Conservation (phyloP, 805 yeast genomes). For the Yamadazyma kitorensis region DNA sequence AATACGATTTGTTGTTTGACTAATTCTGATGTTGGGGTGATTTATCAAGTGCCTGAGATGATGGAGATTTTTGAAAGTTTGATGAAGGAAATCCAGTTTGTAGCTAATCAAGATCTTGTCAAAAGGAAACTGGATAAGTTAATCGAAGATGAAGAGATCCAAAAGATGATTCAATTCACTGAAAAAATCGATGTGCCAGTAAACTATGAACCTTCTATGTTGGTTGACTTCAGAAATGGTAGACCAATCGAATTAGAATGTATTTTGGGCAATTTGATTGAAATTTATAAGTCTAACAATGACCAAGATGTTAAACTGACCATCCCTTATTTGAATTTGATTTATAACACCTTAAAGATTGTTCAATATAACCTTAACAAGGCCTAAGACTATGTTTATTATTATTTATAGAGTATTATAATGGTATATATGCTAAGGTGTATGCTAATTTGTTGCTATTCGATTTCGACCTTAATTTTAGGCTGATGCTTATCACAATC, state of each 20-base stretch:
- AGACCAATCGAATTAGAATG: conserved; percentile 38
- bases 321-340: conserved; percentile 51
- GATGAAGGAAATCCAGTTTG: conserved; percentile 19
- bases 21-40: conserved; percentile 25
- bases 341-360: conserved; percentile 59
- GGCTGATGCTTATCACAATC: conserved; percentile 25
- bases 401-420: too few species aligned
- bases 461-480: conserved; percentile 12
- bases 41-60: conserved; percentile 34
- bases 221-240: conserved; percentile 33
- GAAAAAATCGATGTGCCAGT: conserved; percentile 48
- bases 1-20: conserved; percentile 48
- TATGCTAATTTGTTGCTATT: too few species aligned
- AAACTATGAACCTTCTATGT: conserved; percentile 42
- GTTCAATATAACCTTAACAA: conserved; percentile 60
- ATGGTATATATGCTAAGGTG: too few species aligned
- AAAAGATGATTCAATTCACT: conserved; percentile 45
- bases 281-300: conserved; percentile 33
- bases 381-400: too few species aligned
- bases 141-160: conserved; percentile 20
- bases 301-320: conserved; percentile 28
- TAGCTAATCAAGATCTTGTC: conserved; percentile 22
- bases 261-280: conserved; percentile 38
- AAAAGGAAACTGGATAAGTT: conserved; percentile 7
- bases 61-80: conserved; percentile 16